Evolutionary conservation across 257 asterid species (phyloP), one percentile per base, ranked within the genome.

Genomic region (Penstemon eatonii): DNA sequence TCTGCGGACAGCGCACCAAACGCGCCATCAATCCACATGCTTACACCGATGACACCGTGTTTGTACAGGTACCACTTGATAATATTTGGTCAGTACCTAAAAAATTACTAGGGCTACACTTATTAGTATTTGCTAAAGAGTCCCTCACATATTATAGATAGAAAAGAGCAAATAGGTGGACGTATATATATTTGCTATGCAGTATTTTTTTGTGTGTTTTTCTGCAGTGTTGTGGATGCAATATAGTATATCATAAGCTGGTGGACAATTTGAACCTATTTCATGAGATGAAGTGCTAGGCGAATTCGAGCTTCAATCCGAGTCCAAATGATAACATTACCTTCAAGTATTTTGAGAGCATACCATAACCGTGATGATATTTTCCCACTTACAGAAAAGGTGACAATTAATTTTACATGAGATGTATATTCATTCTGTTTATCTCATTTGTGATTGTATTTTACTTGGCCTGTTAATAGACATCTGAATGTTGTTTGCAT

Each of bases 11-110:
- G 73, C 85, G 98, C 69, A 92, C 98, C 9, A 92, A 96, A 0
- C 96, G 99, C 3, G 99, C 99, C 39, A 93, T 93, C 85, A 93
- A 93, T 71, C 99, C 97, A 0, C 99, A 93, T 57, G 99, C 97
- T 52, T 93, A 93, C 50, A 90, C 97, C 1, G 99, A 93, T 1
- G 83, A 62, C 13, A 65, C 78, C 9, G 97, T 93, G 18, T 93
- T 93, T 58, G 99, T 93, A 5, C 18, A 15, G 18, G 18, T 15
- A 15, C 0, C 0, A 15, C 18, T 15, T 15, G 18, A 15, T 15
- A 15, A 15, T 47, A 47, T 47, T 5, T 47, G 15, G 9, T 47
- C 53, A 2, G 5, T 1, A 2, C 2, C 15, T 2, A 47, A 15
- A 47, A 10, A 47, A 15, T 47, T 15, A 9, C 12, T 47, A 47